Evolutionary conservation across 225 moss, liverwort and hornwort species (phyloP), one percentile per base, ranked within the genome.

Genomic region (Rhytidiadelphus loreus): DNA sequence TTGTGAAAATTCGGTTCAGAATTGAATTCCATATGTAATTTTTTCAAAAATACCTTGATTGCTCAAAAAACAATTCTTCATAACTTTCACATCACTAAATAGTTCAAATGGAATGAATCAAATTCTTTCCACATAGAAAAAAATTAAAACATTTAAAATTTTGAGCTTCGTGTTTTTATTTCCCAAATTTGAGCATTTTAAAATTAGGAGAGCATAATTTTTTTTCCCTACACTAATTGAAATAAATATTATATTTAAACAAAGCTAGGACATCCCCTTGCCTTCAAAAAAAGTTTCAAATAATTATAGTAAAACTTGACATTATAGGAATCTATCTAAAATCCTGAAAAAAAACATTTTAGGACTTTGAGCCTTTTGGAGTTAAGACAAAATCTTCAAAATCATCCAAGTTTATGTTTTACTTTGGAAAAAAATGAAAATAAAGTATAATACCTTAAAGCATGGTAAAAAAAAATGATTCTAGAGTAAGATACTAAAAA

Each of bases 21-120:
- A 71, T 70, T 24, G 14, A 41, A 41, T 14, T 8, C 7, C 1
- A 24, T 8, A 8, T 8, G 1, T 15, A 41, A 8, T 23, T 8
- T 70, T 70, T 41, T 41, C 15, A 41, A 26, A 41, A 25, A 41
- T 41, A 70, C 25, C 25, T 70, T 70, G 5, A 41, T 69, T 39
- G 39, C 8, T 2, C 1, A 1, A 4, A 2, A 24, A 69, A 39
- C 4, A 70, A 25, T 0, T 41, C 5, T 25, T 70, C 2, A 9
- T 15, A 39, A 39, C 24, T 69, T 39, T 69, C 8, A 33, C 23
- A n/a, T n/a, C 3, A 39, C 8, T 33, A 1, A 35, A 19, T 70
- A 70, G 25, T 43, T 26, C 26, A 71, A 71, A 71, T 43, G 9
- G 28, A 71, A 43, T 26, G 9, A 39, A 43, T 71, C 9, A 43